These are phyloP conservation scores for Coccomyxa sp. DNA, from an alignment of 139 green algal species.

Conservation along the genomic window DNA sequence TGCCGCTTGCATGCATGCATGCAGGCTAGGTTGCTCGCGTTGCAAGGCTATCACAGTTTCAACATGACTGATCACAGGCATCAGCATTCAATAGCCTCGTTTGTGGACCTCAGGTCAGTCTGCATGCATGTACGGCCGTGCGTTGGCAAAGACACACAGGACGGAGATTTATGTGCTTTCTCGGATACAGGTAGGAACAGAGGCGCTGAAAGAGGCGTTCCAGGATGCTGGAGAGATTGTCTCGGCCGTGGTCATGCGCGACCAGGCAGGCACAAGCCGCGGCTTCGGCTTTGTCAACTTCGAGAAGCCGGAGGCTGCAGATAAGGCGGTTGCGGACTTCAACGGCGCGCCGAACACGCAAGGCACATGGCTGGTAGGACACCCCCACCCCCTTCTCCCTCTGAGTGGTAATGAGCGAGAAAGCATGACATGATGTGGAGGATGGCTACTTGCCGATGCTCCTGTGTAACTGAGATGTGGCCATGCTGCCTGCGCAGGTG, in stretches of 20 bases:
- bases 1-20: no score
- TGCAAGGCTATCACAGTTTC: no score
- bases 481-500: background rate
- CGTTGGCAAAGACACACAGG: no score
- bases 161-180: no score
- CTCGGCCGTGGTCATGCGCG: constrained; percentile 14
- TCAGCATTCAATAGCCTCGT: no score
- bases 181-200: background rate
- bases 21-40: no score
- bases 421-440: no score
- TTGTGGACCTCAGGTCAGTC: no score
- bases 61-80: no score
- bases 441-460: background rate
- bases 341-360: constrained; percentile 2
- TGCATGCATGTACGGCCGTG: no score
- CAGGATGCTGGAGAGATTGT: background rate
- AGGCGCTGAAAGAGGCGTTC: constrained; percentile 3
- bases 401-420: background rate
- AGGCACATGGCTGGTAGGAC: background rate
- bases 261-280: constrained; percentile 8
- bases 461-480: background rate
- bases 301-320: constrained; percentile 10
- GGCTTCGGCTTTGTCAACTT: constrained; percentile 25
- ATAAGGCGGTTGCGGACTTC: constrained; percentile 5
- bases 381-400: background rate